phyloP scores from a whole-genome alignment of 768 basidiomycete genomes.

The Mycena filopes region DNA sequence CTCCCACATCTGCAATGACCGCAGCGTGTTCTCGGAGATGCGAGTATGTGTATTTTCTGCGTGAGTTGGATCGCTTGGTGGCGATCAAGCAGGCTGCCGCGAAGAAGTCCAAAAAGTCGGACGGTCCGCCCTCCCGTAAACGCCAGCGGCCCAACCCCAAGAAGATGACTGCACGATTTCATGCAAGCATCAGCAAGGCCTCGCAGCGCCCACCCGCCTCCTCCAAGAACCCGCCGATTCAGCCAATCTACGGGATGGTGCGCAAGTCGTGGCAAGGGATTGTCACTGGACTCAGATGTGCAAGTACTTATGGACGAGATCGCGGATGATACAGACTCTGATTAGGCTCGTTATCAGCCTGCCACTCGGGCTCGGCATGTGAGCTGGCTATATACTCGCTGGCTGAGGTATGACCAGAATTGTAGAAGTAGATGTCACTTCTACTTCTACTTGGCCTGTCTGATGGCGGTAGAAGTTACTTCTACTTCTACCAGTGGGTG shows the following conservation, averaged over 20 bases:
- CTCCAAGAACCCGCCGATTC: not conserved
- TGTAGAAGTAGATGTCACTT: too few relatives aligned
- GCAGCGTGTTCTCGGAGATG: slow-evolving; percentile 9
- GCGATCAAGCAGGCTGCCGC: not conserved
- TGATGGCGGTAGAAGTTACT: too few relatives aligned
- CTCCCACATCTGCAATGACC: too few relatives aligned
- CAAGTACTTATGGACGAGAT: too few relatives aligned
- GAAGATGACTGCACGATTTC: not conserved
- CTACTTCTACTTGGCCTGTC: too few relatives aligned
- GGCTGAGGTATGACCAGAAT: too few relatives aligned
- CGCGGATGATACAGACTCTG: too few relatives aligned
- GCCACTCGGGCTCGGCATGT: too few relatives aligned
- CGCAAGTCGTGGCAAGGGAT: not conserved
- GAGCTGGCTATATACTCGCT: too few relatives aligned
- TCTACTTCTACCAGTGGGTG: too few relatives aligned
- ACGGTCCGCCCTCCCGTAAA: not conserved
- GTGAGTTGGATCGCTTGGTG: not conserved
- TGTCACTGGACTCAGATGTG: too few relatives aligned
- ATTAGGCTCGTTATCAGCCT: too few relatives aligned
- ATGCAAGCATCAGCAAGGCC: not conserved
- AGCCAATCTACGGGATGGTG: not conserved
- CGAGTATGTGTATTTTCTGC: not conserved
- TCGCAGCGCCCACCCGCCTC: not conserved
- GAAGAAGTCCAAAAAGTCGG: not conserved
- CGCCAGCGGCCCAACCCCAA: not conserved